Percentiles rank a stretch among this genome's conserved stretches.
Evolutionary conservation across 2,329 filamentous ascomycete genomes (phyloP).

Genomic region (Aspergillus aculeatinus): DNA sequence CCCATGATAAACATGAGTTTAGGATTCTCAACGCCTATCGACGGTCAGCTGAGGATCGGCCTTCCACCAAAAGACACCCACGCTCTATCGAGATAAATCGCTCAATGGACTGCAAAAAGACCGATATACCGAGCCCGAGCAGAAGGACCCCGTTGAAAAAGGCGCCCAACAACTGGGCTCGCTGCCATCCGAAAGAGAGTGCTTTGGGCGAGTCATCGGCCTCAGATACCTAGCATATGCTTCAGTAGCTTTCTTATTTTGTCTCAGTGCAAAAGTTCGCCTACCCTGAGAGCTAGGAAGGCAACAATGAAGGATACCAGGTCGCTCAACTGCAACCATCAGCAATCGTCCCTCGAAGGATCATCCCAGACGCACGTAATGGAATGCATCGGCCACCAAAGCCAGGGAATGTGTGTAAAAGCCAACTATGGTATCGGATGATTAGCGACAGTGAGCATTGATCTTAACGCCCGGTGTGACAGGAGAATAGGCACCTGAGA

Average conservation of each 20-base stretch:
- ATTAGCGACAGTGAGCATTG: not conserved
- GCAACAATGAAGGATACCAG: constrained; percentile 68
- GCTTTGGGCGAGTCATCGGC: constrained; percentile 57
- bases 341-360: constrained; percentile 3
- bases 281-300: constrained; percentile 61
- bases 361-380: constrained; percentile 52
- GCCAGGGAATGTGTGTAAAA: constrained; percentile 71
- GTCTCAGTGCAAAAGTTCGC: not conserved
- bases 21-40: constrained; percentile 62
- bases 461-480: not conserved
- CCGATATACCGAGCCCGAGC: constrained; percentile 68
- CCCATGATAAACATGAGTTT: constrained; percentile 68
- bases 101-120: constrained; percentile 71
- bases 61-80: constrained; percentile 15
- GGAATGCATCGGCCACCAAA: constrained; percentile 74
- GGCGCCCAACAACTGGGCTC: constrained; percentile 69
- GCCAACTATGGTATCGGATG: constrained; percentile 51
- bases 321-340: constrained; percentile 62
- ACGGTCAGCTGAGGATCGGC: not conserved
- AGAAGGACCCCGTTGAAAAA: constrained; percentile 81
- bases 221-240: constrained; percentile 52
- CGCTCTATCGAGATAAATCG: constrained; percentile 43
- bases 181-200: constrained; percentile 73
- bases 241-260: not conserved
- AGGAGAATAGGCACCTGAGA: constrained; percentile 25